A percentile compares a stretch with the other conserved stretches of the same genome.
Conservation (phyloP, 768 basidiomycete genomes). For the Kwoniella sp. region DNA sequence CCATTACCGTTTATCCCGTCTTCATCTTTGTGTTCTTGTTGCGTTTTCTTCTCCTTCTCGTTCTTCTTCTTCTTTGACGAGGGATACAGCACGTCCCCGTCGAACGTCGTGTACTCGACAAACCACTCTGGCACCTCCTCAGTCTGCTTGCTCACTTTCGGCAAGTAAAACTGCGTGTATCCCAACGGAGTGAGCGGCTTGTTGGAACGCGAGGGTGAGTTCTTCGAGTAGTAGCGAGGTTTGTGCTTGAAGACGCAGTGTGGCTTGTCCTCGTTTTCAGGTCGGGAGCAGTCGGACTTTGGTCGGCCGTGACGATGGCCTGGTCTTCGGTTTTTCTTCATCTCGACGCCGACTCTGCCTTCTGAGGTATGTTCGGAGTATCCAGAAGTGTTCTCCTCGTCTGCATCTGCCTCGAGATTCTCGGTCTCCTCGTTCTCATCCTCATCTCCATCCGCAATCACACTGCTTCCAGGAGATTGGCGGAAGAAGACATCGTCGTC, state of each 20-base stretch:
- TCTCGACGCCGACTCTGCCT: constrained; percentile 58
- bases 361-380: constrained; percentile 17
- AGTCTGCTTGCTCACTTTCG: constrained; percentile 62
- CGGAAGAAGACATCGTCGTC: constrained; percentile 26
- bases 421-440: constrained; percentile 22
- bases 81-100: constrained; percentile 59
- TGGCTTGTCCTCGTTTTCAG: constrained; percentile 54
- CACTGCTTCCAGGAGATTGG: neutral
- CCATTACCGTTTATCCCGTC: constrained; percentile 9
- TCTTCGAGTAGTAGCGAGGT: constrained; percentile 63
- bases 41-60: constrained; percentile 25
- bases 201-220: constrained; percentile 73
- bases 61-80: neutral
- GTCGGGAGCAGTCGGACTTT: constrained; percentile 53
- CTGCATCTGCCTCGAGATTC: constrained; percentile 43
- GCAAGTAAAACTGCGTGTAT: constrained; percentile 78
- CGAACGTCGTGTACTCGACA: constrained; percentile 77
- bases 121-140: constrained; percentile 66
- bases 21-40: constrained; percentile 6
- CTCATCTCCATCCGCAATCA: constrained; percentile 37
- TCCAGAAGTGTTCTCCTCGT: constrained; percentile 19
- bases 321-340: constrained; percentile 65
- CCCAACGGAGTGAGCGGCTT: constrained; percentile 73
- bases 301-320: constrained; percentile 61
- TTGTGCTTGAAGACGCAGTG: constrained; percentile 51